Evolutionary conservation across 2,329 filamentous ascomycete species (phyloP), one percentile per base, ranked within the genome.

Genomic region (Exophiala sp.): DNA sequence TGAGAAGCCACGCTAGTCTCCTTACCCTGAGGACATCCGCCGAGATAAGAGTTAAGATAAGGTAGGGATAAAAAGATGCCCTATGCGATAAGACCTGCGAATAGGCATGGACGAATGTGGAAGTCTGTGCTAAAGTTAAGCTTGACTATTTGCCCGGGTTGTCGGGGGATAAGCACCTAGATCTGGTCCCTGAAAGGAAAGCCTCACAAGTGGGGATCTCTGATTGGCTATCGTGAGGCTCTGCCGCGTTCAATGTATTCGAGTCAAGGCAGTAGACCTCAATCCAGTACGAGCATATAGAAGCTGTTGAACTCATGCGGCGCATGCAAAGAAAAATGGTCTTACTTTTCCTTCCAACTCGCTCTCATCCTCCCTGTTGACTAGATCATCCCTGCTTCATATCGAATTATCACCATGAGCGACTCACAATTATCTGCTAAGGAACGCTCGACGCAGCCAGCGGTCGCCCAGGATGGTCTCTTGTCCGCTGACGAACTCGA

Each of bases 401-500:
- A 29, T 42, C 35, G 18, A n/a, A n/a, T n/a, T 33, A 21, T 36
- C 33, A 50, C 41, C 24, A 50, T 50, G 48, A 42, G 21, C 29
- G 48, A 50, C 47, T 50, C 47, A 50, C 38, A 12, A 50, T 20
- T 14, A 12, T 50, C 48, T 50, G 8, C 21, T 39, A 43, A 50
- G n/a, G 39, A 33, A 29, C 38, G 43, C 10, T 24, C 48, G 39
- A 24, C 29, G 29, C 48, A 50, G 39, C 48, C 38, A 43, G 39
- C 24, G 14, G 20, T 33, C n/a, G 18, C 24, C 11, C 48, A 50
- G 20, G 38, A 50, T 43, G 48, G 11, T 50, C 20, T 18, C 20
- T 20, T 45, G 14, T 57, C 54, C 5, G 50, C 50, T 8, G 54
- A 57, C 21, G 54, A 54, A 32, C 14, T 46, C 16, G 29, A 41